A percentile compares a stretch with the other conserved stretches of the same genome.
phyloP scores from a whole-genome alignment of 2,329 filamentous ascomycete genomes.

The Colletotrichum sidae region DNA sequence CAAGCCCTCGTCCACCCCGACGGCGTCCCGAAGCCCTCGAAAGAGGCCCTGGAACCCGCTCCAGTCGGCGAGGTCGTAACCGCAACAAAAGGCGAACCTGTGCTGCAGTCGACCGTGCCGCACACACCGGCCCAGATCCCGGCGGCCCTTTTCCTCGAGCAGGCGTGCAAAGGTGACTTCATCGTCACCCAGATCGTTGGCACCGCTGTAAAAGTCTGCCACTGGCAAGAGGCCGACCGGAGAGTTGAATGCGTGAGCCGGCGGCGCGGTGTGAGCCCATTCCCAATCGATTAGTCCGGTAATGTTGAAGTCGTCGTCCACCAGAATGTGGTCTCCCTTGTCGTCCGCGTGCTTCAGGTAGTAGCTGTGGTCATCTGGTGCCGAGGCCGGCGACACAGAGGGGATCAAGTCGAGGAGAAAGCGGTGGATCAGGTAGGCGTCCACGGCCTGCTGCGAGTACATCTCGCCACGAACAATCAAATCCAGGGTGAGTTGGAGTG shows the following conservation, averaged over 20 bases:
- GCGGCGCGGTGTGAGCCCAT: background rate
- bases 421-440: too few relatives aligned
- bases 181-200: background rate
- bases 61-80: too few relatives aligned
- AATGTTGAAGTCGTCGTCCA: slow-evolving; percentile 57
- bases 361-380: slow-evolving; percentile 46
- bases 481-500: slow-evolving; percentile 50
- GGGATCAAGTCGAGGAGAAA: too few relatives aligned
- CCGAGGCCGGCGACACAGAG: slow-evolving; percentile 37
- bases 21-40: too few relatives aligned
- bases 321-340: slow-evolving; percentile 61
- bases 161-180: background rate
- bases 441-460: too few relatives aligned
- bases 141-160: too few relatives aligned
- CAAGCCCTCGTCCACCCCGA: too few relatives aligned
- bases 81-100: too few relatives aligned
- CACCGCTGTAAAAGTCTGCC: background rate
- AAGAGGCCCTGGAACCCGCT: too few relatives aligned
- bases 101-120: too few relatives aligned
- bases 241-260: background rate
- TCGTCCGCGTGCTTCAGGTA: slow-evolving; percentile 61
- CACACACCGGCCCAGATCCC: too few relatives aligned
- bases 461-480: slow-evolving; percentile 50
- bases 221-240: background rate
- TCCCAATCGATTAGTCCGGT: slow-evolving; percentile 45